Conservation (phyloP, 768 basidiomycete species). For the Leccinum obscurum region DNA sequence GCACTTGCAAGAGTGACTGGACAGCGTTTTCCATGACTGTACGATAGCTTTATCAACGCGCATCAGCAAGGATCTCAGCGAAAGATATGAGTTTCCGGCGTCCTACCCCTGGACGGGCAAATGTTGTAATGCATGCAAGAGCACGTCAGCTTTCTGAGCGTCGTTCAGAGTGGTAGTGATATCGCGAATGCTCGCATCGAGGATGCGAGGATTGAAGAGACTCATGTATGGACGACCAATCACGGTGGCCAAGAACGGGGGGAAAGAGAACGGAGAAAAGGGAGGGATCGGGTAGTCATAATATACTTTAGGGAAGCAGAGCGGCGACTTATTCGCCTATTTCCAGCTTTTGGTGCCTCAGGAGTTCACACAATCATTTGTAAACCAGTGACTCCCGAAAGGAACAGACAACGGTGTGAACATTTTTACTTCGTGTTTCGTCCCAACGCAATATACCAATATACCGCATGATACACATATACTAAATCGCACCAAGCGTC, state of each 20-base stretch:
- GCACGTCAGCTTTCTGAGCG: constrained; percentile 69
- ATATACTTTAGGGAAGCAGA: constrained; percentile 11
- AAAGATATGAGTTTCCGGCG: constrained; percentile 2
- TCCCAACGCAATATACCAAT: neutral
- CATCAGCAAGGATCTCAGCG: constrained; percentile 8
- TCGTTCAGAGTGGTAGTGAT: constrained; percentile 56
- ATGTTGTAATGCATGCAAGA: constrained; percentile 79
- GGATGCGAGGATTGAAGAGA: constrained; percentile 74
- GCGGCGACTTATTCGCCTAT: constrained; percentile 13
- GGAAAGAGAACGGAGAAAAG: neutral
- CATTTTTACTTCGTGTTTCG: neutral
- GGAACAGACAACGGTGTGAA: neutral
- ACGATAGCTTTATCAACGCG: constrained; percentile 44
- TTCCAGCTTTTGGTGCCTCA: constrained; percentile 10
- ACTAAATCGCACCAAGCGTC: neutral
- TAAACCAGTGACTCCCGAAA: neutral
- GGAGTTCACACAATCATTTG: neutral
- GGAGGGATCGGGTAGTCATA: neutral
- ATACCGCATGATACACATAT: neutral
- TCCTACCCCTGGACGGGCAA: constrained; percentile 70
- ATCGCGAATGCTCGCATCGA: constrained; percentile 76
- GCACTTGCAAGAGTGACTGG: constrained; percentile 65
- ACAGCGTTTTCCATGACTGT: constrained; percentile 73
- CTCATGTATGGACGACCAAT: constrained; percentile 24
- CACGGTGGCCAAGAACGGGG: neutral